Percentiles rank a stretch among this genome's conserved stretches.
Evolutionary conservation across 495 filamentous ascomycete genomes (phyloP).

Genomic region (Hypoxylon perforatum): DNA sequence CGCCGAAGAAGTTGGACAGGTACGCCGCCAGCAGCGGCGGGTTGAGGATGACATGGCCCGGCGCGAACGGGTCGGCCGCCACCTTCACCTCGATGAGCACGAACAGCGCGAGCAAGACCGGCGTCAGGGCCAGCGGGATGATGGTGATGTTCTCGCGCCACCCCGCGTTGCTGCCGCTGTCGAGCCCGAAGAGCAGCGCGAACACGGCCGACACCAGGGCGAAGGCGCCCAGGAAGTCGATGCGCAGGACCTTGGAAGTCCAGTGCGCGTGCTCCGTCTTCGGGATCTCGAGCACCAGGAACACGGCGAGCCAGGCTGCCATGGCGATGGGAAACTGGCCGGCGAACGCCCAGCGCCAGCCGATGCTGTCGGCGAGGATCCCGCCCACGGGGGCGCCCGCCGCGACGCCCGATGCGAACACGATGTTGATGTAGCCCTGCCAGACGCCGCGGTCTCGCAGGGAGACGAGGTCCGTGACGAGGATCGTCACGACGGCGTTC

Average conservation of each 20-base stretch:
- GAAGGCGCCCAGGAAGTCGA: slow-evolving; percentile 83
- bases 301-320: slow-evolving; percentile 72
- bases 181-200: slow-evolving; percentile 77
- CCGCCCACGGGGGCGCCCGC: slow-evolving; percentile 82
- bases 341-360: slow-evolving; percentile 88
- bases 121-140: slow-evolving; percentile 65
- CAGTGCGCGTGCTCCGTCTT: slow-evolving; percentile 58
- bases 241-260: slow-evolving; percentile 66
- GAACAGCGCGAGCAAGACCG: slow-evolving; percentile 74
- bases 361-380: slow-evolving; percentile 76
- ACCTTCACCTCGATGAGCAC: slow-evolving; percentile 75
- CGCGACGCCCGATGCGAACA: slow-evolving; percentile 76
- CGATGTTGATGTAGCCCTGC: slow-evolving; percentile 86
- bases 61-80: slow-evolving; percentile 83
- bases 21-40: slow-evolving; percentile 74
- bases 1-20: slow-evolving; percentile 80
- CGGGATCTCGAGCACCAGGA: slow-evolving; percentile 71
- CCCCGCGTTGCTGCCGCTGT: slow-evolving; percentile 79
- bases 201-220: slow-evolving; percentile 78
- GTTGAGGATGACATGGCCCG: slow-evolving; percentile 79
- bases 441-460: slow-evolving; percentile 81
- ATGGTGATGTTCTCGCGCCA: slow-evolving; percentile 72
- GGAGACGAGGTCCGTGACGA: slow-evolving; percentile 81
- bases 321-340: slow-evolving; percentile 76
- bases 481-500: slow-evolving; percentile 81